These are phyloP conservation scores for Malassezia caprae DNA, from an alignment of 1,284 basidiomycete species.

Conservation along the genomic window DNA sequence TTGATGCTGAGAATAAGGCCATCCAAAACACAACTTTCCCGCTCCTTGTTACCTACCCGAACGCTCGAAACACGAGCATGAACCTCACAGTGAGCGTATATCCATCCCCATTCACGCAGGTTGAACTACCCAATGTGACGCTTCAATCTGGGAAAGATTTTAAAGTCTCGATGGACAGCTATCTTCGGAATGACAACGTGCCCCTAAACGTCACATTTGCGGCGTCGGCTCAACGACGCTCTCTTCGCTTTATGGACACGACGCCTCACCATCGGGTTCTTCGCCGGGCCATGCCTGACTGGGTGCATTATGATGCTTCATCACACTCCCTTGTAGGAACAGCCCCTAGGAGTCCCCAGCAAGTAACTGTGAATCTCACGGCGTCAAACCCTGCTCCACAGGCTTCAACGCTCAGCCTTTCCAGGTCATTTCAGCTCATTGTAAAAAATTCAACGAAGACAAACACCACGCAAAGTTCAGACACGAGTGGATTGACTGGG, in stretches of 20 bases:
- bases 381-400: conserved; percentile 2
- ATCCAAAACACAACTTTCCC: conserved; percentile 1
- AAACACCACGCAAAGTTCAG: neutral
- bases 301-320: conserved; percentile 6
- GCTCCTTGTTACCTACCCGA: neutral
- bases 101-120: conserved; percentile 60
- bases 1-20: neutral
- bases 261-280: neutral
- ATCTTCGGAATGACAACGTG: conserved; percentile 15
- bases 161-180: conserved; percentile 11
- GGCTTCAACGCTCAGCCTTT: neutral
- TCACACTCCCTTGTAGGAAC: neutral
- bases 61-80: conserved; percentile 54
- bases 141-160: conserved; percentile 17
- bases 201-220: conserved; percentile 6
- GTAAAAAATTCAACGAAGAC: neutral
- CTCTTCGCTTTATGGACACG: neutral
- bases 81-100: conserved; percentile 52
- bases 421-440: neutral
- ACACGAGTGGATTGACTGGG: neutral
- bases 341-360: neutral
- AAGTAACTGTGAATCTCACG: neutral
- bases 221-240: neutral
- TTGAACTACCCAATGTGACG: conserved; percentile 52
- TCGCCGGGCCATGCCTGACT: conserved; percentile 8